Base-by-base conservation (phyloP, 2,329 filamentous ascomycete species). In the Ceratocystis cubensis region DNA sequence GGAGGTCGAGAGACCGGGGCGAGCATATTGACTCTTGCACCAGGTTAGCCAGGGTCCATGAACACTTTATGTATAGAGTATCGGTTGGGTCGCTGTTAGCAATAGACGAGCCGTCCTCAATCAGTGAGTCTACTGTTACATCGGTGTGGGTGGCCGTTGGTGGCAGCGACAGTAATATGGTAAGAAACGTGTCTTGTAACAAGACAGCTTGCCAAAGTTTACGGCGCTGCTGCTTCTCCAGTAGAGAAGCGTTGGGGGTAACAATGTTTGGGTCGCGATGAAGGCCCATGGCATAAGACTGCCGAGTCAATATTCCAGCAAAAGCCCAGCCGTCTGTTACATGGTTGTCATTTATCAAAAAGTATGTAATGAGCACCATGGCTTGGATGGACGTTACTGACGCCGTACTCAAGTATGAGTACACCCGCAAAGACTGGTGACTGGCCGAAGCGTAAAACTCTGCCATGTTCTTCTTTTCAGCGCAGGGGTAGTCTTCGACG, bases 271-370 rank as follows among this genome's bases (percentile, higher is more conserved):
- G 89, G 71, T 92, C 88, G 17, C 89, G 84, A 73, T 93, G 88
- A 13, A 93, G 75, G 0, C 89, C 88, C 85, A 93, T 88, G 28
- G 89, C 89, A 71, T 91, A 92, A 0, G 88, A 84, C 74, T 93
- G 89, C 30, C 88, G 81, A 70, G 90, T 85, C 25, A 91, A 75
- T 30, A 93, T 86, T 5, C 89, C 89, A 0, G 87, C 87, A 78
- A 91, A 93, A 0, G 88, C 86, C 85, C 88, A 93, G 1, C 88
- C 89, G 73, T 93, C 89, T 0, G 87, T 89, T 3, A 88, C 88
- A 71, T 92, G 88, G 71, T 91, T 91, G 74, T 93, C 88, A 71
- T 93, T 93, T 77, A 92, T 91, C 45, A 93, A 78, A 71, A 93
- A 93, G 72, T 92, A 92, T 0, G 85, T 86, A 68, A 91, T 85